Percentiles rank a stretch among this genome's conserved stretches.
Conservation (phyloP, 768 basidiomycete species). For the Russula ochroleuca region DNA sequence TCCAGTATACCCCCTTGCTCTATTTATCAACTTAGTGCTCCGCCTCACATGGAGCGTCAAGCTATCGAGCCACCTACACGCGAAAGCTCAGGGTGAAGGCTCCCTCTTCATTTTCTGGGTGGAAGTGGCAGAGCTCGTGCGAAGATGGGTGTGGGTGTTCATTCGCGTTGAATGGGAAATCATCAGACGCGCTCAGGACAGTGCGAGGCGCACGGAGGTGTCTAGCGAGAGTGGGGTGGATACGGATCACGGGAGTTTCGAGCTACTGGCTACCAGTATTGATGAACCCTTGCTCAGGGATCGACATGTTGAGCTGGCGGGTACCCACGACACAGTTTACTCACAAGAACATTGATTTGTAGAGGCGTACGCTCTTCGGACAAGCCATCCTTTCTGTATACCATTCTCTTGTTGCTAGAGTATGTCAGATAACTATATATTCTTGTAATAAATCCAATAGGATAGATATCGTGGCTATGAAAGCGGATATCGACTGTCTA, state of each 20-base stretch:
- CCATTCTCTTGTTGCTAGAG: background rate
- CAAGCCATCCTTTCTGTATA: background rate
- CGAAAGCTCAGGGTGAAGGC: constrained; percentile 65
- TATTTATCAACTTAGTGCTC: constrained; percentile 80
- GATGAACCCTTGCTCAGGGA: constrained; percentile 8
- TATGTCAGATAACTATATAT: background rate
- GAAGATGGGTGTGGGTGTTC: constrained; percentile 99
- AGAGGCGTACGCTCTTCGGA: background rate
- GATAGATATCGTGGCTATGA: background rate
- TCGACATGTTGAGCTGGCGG: constrained; percentile 2
- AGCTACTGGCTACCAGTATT: constrained; percentile 2
- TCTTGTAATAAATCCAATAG: background rate
- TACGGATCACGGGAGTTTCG: constrained; percentile 4
- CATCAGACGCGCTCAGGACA: constrained; percentile 18
- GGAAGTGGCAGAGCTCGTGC: constrained; percentile 81
- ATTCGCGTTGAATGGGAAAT: constrained; percentile 96
- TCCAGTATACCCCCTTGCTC: constrained; percentile 75
- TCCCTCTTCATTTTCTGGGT: constrained; percentile 76
- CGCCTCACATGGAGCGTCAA: constrained; percentile 94
- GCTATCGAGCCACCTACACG: constrained; percentile 80
- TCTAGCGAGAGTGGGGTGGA: background rate
- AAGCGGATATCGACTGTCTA: too few species aligned
- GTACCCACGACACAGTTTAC: background rate
- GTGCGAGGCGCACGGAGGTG: background rate
- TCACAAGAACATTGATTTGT: background rate